Evolutionary conservation across 163 green algal genomes (phyloP).

Genomic region (Chloroidium sp.): DNA sequence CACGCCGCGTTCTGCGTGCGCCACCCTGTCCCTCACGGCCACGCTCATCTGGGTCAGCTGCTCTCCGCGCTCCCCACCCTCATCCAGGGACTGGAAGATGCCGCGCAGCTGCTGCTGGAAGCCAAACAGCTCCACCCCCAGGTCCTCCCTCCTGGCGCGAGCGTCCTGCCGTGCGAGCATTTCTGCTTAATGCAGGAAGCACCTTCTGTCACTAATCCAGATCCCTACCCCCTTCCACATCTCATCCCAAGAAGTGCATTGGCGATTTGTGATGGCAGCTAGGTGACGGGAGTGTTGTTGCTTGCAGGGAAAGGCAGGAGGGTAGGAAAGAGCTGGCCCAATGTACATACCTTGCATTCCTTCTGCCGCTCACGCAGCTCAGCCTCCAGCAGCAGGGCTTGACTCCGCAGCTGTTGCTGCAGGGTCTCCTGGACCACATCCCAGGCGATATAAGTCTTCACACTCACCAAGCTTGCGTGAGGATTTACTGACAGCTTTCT

Average conservation of each 20-base stretch:
- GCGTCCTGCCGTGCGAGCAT: slow-evolving; percentile 39
- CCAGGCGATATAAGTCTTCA: too few species aligned
- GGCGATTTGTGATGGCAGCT: too few species aligned
- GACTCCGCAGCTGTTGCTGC: neutral
- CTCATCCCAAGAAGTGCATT: too few species aligned
- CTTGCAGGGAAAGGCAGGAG: neutral
- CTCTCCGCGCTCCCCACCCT: neutral
- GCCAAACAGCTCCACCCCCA: slow-evolving; percentile 85
- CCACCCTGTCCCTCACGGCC: neutral
- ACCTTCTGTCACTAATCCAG: too few species aligned
- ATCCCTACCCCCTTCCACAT: too few species aligned
- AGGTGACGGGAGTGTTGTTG: neutral
- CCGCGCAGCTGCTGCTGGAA: slow-evolving; percentile 73
- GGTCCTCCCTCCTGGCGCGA: slow-evolving; percentile 59
- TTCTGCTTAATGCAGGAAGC: neutral
- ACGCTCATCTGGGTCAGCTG: neutral
- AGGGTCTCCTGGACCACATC: neutral
- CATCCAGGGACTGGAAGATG: neutral
- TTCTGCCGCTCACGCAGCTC: neutral
- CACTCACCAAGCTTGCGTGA: too few species aligned
- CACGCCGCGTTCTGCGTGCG: neutral
- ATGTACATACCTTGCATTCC: neutral
- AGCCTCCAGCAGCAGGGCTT: neutral
- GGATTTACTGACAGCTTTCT: too few species aligned
- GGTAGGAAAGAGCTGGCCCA: neutral